Evolutionary conservation across 805 yeast genomes (phyloP), one percentile per base, ranked within the genome.

Genomic region (Maudiozyma saulgeensis): DNA sequence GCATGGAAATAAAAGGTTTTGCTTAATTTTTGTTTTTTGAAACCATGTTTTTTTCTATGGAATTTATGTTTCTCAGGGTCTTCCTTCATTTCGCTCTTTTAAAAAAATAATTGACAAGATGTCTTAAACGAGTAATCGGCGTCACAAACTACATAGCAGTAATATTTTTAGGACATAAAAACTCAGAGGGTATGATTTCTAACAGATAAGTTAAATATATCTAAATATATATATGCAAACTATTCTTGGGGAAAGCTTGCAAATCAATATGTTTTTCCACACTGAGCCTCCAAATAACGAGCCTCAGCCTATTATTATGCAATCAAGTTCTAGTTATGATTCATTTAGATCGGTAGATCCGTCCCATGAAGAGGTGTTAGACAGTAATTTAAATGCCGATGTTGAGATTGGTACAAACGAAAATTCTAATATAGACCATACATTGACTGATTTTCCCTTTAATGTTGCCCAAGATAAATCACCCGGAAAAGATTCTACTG

Each of bases 291-390:
- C 16, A 6, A 16, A 35, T 15, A 16, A 35, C 4, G 8, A 35
- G 18, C 38, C 38, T 2, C 38, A 35, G 38, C 38, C 38, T 15
- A 35, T 35, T n/a, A 35, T 35, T n/a, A 35, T 35, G 38, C 38
- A 35, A 35, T 35, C 38, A 6, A 35, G 38, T 12, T 46, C 45
- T 2, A 48, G 51, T 44, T 19, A 25, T 13, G 51, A 48, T 7
- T 35, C 51, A 4, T 48, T 48, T 41, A 23, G 35, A 23, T 48
- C 51, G 6, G 21, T 48, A 8, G 38, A 44, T 16, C 37, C 47
- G 12, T n/a, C 38, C 6, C 39, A 41, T 13, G 51, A 48, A 40
- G 43, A 25, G 4, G 19, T 35, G 28, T 11, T 16, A 5, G 26
- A 47, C 9, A 16, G 18, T 16, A 43, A n/a, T 32, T 8, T 21